Evolutionary conservation across 768 basidiomycete genomes (phyloP).

Genomic region (Leccinum uliginosum): DNA sequence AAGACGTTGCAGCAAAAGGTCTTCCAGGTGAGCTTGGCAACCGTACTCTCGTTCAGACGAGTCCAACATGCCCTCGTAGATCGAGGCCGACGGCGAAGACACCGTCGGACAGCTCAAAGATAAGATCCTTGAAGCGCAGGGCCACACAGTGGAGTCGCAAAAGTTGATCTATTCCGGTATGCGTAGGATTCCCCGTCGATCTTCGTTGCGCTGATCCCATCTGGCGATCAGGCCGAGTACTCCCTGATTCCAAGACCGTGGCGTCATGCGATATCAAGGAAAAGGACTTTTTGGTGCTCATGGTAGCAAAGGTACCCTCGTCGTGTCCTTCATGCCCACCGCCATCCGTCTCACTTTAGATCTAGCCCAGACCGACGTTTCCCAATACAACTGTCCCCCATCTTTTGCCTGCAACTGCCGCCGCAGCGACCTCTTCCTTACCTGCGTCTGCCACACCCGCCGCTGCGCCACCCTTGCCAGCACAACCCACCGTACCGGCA

Average conservation of each 20-base stretch:
- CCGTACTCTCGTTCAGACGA: not conserved
- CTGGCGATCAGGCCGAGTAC: conserved; percentile 71
- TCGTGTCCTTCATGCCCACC: conserved; percentile 7
- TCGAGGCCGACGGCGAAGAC: conserved; percentile 73
- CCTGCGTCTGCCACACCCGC: conserved; percentile 6
- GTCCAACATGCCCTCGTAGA: conserved; percentile 33
- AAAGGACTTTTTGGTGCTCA: conserved; percentile 98
- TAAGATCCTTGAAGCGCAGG: conserved; percentile 76
- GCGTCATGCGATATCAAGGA: conserved; percentile 91
- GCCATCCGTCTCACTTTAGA: conserved; percentile 3
- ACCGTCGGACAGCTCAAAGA: conserved; percentile 76
- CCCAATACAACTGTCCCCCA: conserved; percentile 20
- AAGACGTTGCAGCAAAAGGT: conserved; percentile 95
- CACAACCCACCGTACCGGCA: conserved; percentile 24
- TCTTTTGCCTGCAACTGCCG: conserved; percentile 24
- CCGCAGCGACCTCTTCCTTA: conserved; percentile 18
- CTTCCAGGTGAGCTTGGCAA: conserved; percentile 55
- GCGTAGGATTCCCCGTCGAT: conserved; percentile 16
- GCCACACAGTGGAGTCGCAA: conserved; percentile 68
- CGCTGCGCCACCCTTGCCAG: conserved; percentile 19
- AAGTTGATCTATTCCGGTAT: conserved; percentile 95
- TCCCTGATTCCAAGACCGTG: conserved; percentile 83
- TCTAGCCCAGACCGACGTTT: conserved; percentile 52
- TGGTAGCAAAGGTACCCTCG: conserved; percentile 84
- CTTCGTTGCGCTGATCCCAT: conserved; percentile 1